Percentiles rank a stretch among this genome's conserved stretches.
phyloP scores from a whole-genome alignment of 1,139 yeast genomes.

The Magnusiomyces sp. region DNA sequence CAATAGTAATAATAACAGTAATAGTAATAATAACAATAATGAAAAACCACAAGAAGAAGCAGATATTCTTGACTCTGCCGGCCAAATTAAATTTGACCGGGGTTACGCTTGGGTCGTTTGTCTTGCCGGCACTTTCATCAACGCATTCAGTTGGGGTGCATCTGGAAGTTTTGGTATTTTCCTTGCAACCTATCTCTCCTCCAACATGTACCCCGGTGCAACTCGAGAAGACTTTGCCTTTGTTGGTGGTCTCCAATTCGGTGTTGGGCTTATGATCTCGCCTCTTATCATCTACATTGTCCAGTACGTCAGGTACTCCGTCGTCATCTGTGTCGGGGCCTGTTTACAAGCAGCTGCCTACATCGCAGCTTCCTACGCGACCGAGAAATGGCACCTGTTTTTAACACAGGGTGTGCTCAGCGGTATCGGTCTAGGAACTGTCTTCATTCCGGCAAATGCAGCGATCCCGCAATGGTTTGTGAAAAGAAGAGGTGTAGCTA shows the following conservation, averaged over 20 bases:
- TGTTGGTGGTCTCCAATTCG: slow-evolving; percentile 58
- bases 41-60: no score
- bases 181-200: slow-evolving; percentile 45
- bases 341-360: slow-evolving; percentile 48
- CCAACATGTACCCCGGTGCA: slow-evolving; percentile 48
- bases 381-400: slow-evolving; percentile 53
- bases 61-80: no score
- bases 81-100: slow-evolving; percentile 35
- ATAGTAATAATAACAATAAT: no score
- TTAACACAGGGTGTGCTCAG: slow-evolving; percentile 60
- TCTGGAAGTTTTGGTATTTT: slow-evolving; percentile 65
- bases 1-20: no score
- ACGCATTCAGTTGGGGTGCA: slow-evolving; percentile 66
- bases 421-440: slow-evolving; percentile 52
- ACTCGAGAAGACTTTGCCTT: slow-evolving; percentile 54
- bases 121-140: slow-evolving; percentile 43
- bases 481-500: slow-evolving; percentile 47
- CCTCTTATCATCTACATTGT: slow-evolving; percentile 42
- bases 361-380: slow-evolving; percentile 57
- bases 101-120: slow-evolving; percentile 69
- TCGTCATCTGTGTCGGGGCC: slow-evolving; percentile 42
- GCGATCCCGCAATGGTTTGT: slow-evolving; percentile 56
- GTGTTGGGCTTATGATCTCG: slow-evolving; percentile 48
- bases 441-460: slow-evolving; percentile 51
- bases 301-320: slow-evolving; percentile 34